Conservation (phyloP, 495 filamentous ascomycete species). For the Lasiosphaeris hirsuta region DNA sequence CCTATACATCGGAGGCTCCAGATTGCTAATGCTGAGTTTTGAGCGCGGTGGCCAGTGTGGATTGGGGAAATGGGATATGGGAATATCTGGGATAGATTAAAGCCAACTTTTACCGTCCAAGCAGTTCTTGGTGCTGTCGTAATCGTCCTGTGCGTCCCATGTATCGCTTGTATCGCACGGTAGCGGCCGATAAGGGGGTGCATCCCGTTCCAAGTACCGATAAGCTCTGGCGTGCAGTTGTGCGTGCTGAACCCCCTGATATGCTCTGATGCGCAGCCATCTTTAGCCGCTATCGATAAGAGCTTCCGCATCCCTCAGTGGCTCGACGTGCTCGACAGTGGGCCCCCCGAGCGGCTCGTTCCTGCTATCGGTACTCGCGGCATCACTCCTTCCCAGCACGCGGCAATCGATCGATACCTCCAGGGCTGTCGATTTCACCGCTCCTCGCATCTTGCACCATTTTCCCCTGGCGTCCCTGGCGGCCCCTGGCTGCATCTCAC, state of each 20-base stretch:
- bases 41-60: neutral
- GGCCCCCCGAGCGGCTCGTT: neutral
- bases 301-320: neutral
- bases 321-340: neutral
- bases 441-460: too few species aligned
- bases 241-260: neutral
- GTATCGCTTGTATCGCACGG: slow-evolving; percentile 8
- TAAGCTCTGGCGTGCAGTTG: neutral
- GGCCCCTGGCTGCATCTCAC: neutral
- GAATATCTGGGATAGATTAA: slow-evolving; percentile 20
- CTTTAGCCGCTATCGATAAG: slow-evolving; percentile 21
- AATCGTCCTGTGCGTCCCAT: slow-evolving; percentile 2
- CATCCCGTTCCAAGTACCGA: slow-evolving; percentile 10
- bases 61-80: slow-evolving; percentile 3
- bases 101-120: slow-evolving; percentile 21
- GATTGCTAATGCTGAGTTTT: slow-evolving; percentile 1
- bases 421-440: neutral
- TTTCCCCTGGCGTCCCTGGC: too few species aligned
- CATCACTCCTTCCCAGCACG: slow-evolving; percentile 4
- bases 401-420: slow-evolving; percentile 11
- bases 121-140: slow-evolving; percentile 14
- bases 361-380: slow-evolving; percentile 12
- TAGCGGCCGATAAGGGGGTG: slow-evolving; percentile 1
- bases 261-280: neutral
- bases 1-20: slow-evolving; percentile 10